Base-by-base conservation (phyloP, 345 rosid species). In the Salix arbutifolia region DNA sequence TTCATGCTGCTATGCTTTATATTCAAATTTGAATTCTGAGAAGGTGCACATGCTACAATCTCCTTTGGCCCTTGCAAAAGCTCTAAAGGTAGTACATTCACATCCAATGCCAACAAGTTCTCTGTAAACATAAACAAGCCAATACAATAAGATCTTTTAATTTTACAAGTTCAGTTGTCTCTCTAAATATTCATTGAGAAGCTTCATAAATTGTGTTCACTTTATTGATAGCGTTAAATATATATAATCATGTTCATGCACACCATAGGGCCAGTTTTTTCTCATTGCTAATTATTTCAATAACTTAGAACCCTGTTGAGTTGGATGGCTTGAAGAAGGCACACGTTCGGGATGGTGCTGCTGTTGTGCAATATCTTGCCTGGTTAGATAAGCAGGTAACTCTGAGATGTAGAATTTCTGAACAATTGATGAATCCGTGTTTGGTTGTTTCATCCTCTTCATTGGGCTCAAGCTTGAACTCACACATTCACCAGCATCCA, bases 301-400 rank as follows among this genome's bases (percentile, higher is more conserved):
- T 52, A 14, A 73, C 69, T 8, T 79, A 94, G 99, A 96, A 96
- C 73, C 90, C 96, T 3, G 90, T 88, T 83, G 99, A 96, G 87
- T 82, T 94, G 76, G 92, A 92, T 46, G 98, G 99, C 77, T 76
- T 96, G 42, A 91, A 80, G 86, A 92, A 91, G 48, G 92, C 98
- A 30, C 99, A 96, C 72, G 78, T 94, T 73, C 93, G 98, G 37
- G 99, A 96, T 89, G 98, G 99, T 82, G 98, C 97, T 70, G 95
- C 97, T 85, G 94, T 93, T 83, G 99, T 96, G 82, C 97, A 93
- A 77, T 96, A 81, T 90, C 92, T 96, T 79, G 91, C 78, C 70
- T 94, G 98, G 98, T 90, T 94, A 62, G 98, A 94, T 81, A 85
- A 85, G 74, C 94, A 91, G 93, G 98, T 92, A 84, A 40, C 56